Evolutionary conservation across 352 stramenopile genomes (phyloP).

Genomic region (Saprolegnia diclina): DNA sequence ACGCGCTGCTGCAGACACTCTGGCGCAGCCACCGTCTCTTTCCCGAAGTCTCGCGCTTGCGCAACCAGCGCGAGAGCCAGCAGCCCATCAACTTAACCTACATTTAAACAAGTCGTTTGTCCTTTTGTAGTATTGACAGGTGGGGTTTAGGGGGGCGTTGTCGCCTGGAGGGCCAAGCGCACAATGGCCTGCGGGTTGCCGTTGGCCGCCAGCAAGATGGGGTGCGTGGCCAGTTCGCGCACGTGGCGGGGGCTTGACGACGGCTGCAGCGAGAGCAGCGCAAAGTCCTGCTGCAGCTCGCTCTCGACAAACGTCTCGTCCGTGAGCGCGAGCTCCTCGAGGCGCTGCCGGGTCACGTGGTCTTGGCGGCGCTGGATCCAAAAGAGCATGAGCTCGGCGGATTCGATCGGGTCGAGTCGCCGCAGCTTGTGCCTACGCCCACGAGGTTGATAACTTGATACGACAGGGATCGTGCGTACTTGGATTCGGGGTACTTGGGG

Average conservation of each 20-base stretch:
- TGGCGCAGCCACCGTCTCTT: constrained; percentile 83
- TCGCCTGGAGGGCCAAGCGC: constrained; percentile 26
- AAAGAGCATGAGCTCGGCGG: constrained; percentile 7
- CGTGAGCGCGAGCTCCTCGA: neutral
- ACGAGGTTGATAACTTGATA: neutral
- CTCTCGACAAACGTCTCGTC: neutral
- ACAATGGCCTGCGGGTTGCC: constrained; percentile 1
- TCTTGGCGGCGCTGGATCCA: constrained; percentile 3
- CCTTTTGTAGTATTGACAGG: too few species aligned
- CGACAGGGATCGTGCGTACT: neutral
- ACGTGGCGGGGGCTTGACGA: neutral
- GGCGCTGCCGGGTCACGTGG: neutral
- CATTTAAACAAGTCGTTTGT: constrained; percentile 45
- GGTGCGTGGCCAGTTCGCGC: neutral
- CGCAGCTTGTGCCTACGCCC: neutral
- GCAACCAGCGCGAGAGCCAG: constrained; percentile 81
- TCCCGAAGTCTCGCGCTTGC: constrained; percentile 75
- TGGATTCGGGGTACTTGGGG: neutral
- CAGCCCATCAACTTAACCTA: constrained; percentile 84
- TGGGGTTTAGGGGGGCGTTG: neutral
- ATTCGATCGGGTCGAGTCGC: neutral
- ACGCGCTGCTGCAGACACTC: constrained; percentile 69
- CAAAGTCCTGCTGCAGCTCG: neutral
- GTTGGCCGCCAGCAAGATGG: neutral
- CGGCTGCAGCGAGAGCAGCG: neutral